Percentiles rank a stretch among this genome's conserved stretches.
Evolutionary conservation across 306 rosid genomes (phyloP).

Genomic region (Fragaria nilgerrensis): DNA sequence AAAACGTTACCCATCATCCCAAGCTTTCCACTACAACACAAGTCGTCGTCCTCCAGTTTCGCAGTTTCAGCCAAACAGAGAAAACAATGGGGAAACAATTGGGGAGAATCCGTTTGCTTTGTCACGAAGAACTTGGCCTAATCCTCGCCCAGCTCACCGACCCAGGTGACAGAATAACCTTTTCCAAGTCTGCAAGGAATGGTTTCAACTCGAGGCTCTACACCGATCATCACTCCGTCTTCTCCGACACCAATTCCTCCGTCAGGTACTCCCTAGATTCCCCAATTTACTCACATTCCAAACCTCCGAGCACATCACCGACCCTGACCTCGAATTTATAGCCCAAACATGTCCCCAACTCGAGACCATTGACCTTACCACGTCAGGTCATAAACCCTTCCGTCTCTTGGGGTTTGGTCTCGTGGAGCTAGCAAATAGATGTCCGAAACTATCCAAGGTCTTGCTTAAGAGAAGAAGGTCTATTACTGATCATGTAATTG

Average conservation of each 20-base stretch:
- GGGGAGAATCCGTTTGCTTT: neutral
- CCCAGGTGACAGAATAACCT: neutral
- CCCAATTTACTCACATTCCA: constrained; percentile 5
- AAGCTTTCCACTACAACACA: neutral
- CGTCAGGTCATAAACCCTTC: neutral
- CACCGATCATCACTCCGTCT: constrained; percentile 4
- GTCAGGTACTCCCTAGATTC: constrained; percentile 7
- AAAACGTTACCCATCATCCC: neutral
- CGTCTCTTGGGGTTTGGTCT: neutral
- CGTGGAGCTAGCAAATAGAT: neutral
- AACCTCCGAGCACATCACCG: neutral
- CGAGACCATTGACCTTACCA: neutral
- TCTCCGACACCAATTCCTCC: neutral
- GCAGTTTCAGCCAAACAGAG: neutral
- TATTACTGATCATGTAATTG: neutral
- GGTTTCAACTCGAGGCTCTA: neutral
- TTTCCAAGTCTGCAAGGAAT: constrained; percentile 7
- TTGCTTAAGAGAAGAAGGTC: neutral
- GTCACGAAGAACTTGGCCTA: constrained; percentile 2
- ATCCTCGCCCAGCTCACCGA: neutral
- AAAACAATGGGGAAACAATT: neutral
- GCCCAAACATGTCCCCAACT: neutral
- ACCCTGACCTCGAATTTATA: neutral
- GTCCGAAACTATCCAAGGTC: neutral
- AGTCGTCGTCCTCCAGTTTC: neutral